Conservation (phyloP, 2,329 filamentous ascomycete genomes). For the Aphanoascus verrucosus region DNA sequence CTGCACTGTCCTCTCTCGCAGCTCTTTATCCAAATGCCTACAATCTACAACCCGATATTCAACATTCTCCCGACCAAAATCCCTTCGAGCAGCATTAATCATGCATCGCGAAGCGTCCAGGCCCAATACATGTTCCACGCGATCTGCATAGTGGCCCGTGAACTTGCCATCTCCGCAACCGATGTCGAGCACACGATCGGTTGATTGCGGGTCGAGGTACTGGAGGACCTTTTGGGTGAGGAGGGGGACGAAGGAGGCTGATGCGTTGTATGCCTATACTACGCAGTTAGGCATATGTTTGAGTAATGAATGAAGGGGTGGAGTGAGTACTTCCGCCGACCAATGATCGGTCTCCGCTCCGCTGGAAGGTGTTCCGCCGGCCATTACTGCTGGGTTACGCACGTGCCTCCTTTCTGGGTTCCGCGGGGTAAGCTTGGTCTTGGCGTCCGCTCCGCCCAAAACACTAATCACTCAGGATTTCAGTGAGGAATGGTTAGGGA, state of each 20-base stretch:
- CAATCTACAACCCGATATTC: constrained; percentile 29
- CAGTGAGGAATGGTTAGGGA: too few species aligned
- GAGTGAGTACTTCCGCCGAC: constrained; percentile 27
- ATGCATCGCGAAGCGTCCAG: constrained; percentile 50
- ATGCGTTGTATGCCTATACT: constrained; percentile 48
- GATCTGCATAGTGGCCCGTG: constrained; percentile 43
- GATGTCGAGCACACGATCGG: constrained; percentile 51
- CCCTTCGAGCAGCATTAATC: constrained; percentile 43
- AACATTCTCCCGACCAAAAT: constrained; percentile 27
- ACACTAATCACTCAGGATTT: too few species aligned
- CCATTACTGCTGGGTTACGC: not conserved
- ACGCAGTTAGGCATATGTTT: not conserved
- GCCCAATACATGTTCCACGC: constrained; percentile 45
- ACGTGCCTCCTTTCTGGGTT: not conserved
- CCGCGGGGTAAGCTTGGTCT: not conserved
- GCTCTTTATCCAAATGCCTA: constrained; percentile 23
- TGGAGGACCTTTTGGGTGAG: constrained; percentile 48
- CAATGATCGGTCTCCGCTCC: constrained; percentile 26
- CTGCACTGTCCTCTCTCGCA: constrained; percentile 18
- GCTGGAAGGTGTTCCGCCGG: not conserved
- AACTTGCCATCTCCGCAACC: constrained; percentile 56
- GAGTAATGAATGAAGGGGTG: not conserved
- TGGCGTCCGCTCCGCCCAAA: constrained; percentile 11
- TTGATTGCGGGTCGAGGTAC: constrained; percentile 49
- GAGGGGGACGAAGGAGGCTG: constrained; percentile 55